A percentile compares a stretch with the other conserved stretches of the same genome.
phyloP scores from a whole-genome alignment of 305 asterid species.

The Fraxinus nigra region DNA sequence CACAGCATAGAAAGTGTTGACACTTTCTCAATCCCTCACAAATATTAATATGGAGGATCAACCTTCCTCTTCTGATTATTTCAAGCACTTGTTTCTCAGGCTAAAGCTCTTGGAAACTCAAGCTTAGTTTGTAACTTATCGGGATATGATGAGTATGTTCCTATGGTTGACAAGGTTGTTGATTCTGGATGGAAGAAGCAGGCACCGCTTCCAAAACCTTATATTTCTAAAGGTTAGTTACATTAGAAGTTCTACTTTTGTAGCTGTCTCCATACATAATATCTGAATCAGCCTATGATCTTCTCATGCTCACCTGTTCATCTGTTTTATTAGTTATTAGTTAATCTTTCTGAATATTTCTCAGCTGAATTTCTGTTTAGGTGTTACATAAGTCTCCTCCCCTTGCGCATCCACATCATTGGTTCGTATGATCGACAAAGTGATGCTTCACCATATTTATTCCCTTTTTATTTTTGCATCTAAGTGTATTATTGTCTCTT shows the following conservation, averaged over 20 bases:
- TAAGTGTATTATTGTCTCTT: not conserved
- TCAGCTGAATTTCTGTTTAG: not conserved
- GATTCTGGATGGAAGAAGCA: conserved; percentile 90
- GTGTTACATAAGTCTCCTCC: not conserved
- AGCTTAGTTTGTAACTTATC: conserved; percentile 51
- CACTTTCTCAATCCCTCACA: not conserved
- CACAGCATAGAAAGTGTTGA: not conserved
- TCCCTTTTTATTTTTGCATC: not conserved
- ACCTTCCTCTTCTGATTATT: not conserved
- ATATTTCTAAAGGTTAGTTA: conserved; percentile 59
- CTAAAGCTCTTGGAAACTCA: conserved; percentile 70
- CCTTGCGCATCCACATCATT: not conserved
- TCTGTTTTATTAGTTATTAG: not conserved
- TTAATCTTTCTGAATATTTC: not conserved
- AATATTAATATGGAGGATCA: not conserved
- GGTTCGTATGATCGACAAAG: not conserved
- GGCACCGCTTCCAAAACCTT: conserved; percentile 50
- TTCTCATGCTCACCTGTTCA: not conserved
- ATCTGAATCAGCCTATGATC: not conserved
- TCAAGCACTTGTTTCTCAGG: conserved; percentile 42
- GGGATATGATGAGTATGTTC: conserved; percentile 95
- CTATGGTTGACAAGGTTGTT: conserved; percentile 99
- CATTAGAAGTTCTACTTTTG: conserved; percentile 7
- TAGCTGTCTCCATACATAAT: not conserved
- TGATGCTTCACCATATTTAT: not conserved